Evolutionary conservation across 306 rosid species (phyloP), one percentile per base, ranked within the genome.

Genomic region (Pueraria montana): DNA sequence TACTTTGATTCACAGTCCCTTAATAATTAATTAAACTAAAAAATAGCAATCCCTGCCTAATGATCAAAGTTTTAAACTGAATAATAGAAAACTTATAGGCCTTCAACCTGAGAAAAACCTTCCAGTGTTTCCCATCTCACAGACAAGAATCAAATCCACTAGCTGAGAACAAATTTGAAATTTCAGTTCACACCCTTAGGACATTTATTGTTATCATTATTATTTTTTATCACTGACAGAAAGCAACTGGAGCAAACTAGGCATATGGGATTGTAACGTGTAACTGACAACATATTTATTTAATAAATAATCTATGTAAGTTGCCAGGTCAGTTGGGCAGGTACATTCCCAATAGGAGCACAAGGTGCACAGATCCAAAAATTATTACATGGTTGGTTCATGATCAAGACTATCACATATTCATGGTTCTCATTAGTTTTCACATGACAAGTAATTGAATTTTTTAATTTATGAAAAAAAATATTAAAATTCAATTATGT

Each of bases 331-430:
- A 80, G 74, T 34, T 63, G 52, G 78, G 82, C 74, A 86, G 65
- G 82, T 86, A 82, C 83, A 78, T 76, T 27, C 80, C 30, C 89
- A 69, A 55, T 21, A 86, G 61, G 26, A 65, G 66, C 80, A 32
- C 74, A 85, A 83, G 78, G 18, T 18, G 34, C 53, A 69, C 34
- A 69, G 20, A 43, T 43, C 6, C 1, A 20, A 45, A 32, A 64
- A 8, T 17, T 34, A 34, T 64, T 34, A 30, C 12, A 64, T 64
- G 23, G 5, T 13, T 63, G 20, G 7, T 16, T 2, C 13, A 32
- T 2, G 11, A 32, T 8, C 6, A 62, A 2, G 4, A 27, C 7
- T 14, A 26, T 6, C 20, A 16, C 2, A 1, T 30, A 6, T 30
- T 10, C 14, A 63, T 16, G 3, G 2, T 6, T 27, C 9, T 27